Evolutionary conservation across 192 early-diverging fungal genomes (phyloP), one percentile per base, ranked within the genome.

Genomic region (Gaertneriomyces sp.): DNA sequence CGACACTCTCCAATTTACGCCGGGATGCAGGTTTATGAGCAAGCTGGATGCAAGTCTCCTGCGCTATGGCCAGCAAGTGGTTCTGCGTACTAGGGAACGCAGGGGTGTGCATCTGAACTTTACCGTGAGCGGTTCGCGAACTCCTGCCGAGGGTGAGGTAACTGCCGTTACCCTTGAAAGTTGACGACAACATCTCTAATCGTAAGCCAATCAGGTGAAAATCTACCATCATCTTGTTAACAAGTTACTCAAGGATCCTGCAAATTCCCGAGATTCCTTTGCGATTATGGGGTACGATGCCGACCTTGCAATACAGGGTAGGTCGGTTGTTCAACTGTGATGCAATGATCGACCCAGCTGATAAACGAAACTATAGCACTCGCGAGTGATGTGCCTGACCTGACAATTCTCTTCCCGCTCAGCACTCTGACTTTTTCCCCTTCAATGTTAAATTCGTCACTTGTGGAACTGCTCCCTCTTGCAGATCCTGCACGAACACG

Each of bases 291-390:
- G 59, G 12, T 5, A 43, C n/a, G 59, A 60, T 38, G 42, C 59
- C 40, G 59, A 60, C 43, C 42, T 60, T 42, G 59, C 42, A 14
- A 60, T 60, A 17, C 59, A 60, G 25, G 59, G 59, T 60, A 45
- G 3, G 59, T 46, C 6, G 16, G 5, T 17, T 33, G 25, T 33
- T 33, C 25, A 2, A 2, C 25, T 33, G 25, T 33, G 25, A 33
- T 33, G 25, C 25, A 33, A 33, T 33, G 25, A 33, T 33, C 25
- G 25, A 33, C 25, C 25, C 25, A 33, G 25, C 25, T 33, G 25
- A 33, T 33, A 33, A 33, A 33, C 25, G 25, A 33, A 33, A 33
- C 25, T 33, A 60, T 43, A 60, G 59, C 59, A 11, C 42, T 60
- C 33, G 59, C 59, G 14, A 17, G 41, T 43, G 12, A 14, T 17